Conservation (phyloP, 2,329 filamentous ascomycete species). For the Penicillium decumbens region DNA sequence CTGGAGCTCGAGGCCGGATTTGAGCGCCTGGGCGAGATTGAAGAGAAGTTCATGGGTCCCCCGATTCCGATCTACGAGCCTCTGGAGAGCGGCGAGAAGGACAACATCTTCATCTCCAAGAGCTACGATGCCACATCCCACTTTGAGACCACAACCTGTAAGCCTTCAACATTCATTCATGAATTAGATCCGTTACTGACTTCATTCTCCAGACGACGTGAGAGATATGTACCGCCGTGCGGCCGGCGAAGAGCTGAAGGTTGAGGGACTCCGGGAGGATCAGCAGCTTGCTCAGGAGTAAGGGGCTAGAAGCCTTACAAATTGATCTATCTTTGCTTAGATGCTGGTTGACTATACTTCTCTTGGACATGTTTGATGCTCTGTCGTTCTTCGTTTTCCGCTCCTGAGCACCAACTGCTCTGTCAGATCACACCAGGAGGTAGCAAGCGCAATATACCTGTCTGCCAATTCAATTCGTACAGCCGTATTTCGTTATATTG, state of each 20-base stretch:
- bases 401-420: slow-evolving; percentile 1
- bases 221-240: slow-evolving; percentile 85
- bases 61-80: slow-evolving; percentile 95
- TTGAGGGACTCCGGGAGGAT: slow-evolving; percentile 79
- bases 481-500: neutral
- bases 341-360: slow-evolving; percentile 29
- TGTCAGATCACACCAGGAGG: slow-evolving; percentile 10
- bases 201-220: slow-evolving; percentile 67
- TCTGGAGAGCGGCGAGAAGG: slow-evolving; percentile 70
- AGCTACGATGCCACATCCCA: slow-evolving; percentile 97
- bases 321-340: slow-evolving; percentile 28
- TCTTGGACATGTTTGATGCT: slow-evolving; percentile 25
- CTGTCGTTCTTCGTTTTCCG: slow-evolving; percentile 13
- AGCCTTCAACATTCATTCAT: slow-evolving; percentile 10
- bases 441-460: slow-evolving; percentile 19
- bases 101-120: slow-evolving; percentile 97
- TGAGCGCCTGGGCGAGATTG: slow-evolving; percentile 84
- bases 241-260: slow-evolving; percentile 77
- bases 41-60: slow-evolving; percentile 94
- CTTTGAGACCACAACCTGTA: slow-evolving; percentile 81
- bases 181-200: neutral
- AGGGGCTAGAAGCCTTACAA: slow-evolving; percentile 11
- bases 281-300: slow-evolving; percentile 40
- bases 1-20: slow-evolving; percentile 89
- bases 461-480: slow-evolving; percentile 6